Base-by-base conservation (phyloP, 768 basidiomycete genomes). In the Mycena belliarum region DNA sequence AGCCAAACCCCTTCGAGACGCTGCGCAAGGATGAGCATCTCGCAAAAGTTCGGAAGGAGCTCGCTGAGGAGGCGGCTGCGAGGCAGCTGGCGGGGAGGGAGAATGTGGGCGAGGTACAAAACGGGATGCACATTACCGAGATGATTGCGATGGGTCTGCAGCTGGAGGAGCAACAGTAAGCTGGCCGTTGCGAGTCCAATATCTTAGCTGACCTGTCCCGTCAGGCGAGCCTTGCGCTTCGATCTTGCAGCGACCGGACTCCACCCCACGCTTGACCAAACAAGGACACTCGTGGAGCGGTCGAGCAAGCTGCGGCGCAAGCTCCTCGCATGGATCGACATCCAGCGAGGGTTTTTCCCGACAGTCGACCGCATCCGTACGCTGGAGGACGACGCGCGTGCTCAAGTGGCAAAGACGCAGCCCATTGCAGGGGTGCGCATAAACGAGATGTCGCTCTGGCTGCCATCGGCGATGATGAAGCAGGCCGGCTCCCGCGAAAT, bases 401-500 rank as follows among this genome's bases (percentile, higher is more conserved):
- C 50, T 16, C 21, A 15, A 2, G 26, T 2, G 5, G 52, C 43
- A 10, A 6, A 2, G 20, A 1, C 41, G 18, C 50, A 40, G 37
- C 2, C 23, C 6, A 21, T 52, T 4, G 33, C 32, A 2, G 41
- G 38, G 1, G 40, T 43, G 16, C n/a, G 21, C 38, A 26, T 52
- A 4, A 10, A 40, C 50, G 26, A 29, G 11, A 26, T 52, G 18
- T 11, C 2, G 1, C 60, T 71, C 0, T 69, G 61, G 63, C 55
- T 71, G 12, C 70, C 69, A 3, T 69, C 68, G 20, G 33, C 5
- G 57, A 59, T 25, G 60, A 68, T 7, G 28, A 5, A 15, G 38
- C 29, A 20, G 52, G 20, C n/a, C n/a, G n/a, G n/a, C n/a, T n/a
- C n/a, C n/a, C n/a, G n/a, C n/a, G n/a, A n/a, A n/a, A n/a, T n/a